Base-by-base conservation (phyloP, 345 rosid genomes). In the Eutrema heterophyllum region DNA sequence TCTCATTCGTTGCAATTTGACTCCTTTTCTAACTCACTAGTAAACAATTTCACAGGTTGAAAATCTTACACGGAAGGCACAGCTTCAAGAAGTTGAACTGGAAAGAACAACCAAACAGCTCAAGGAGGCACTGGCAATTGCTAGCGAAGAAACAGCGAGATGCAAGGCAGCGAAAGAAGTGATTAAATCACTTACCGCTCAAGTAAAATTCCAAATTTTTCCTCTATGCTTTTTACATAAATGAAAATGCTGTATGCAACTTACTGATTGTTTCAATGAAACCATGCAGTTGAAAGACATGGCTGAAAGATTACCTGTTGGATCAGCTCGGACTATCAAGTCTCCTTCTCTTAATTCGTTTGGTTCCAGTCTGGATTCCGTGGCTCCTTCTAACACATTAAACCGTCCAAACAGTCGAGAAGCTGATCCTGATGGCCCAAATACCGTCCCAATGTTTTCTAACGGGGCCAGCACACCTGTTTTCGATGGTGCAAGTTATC, bases 101-200 rank as follows among this genome's bases (percentile, higher is more conserved):
- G 96, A 96, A 84, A 89, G 90, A 82, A 86, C 89, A 65, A 84
- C 90, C 52, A 92, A 90, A 75, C 95, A 88, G 77, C 87, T 96
- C 74, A 90, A 90, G 74, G 99, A 92, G 81, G 95, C 96, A 36
- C 78, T 86, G 59, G 86, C 87, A 81, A 78, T 92, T 36, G 97
- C 99, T 43, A 96, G 76, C 39, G 99, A 92, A 70, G 99, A 96
- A 86, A 82, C 96, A 72, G 85, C 87, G 26, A 96, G 89, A 84
- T 96, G 98, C 86, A 90, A 90, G 81, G 99, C 96, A 44, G 98
- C 99, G n/a, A 96, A 96, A 72, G 99, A 96, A 84, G 99, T 96
- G 70, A 96, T 96, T 79, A 96, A 89, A 80, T 90, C 99, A 1
- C 92, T 96, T 57, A 96, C 99, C 56, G 94, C 91, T 71, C 98